Evolutionary conservation across 352 stramenopile species (phyloP).

Genomic region (Pythium aristosporum): DNA sequence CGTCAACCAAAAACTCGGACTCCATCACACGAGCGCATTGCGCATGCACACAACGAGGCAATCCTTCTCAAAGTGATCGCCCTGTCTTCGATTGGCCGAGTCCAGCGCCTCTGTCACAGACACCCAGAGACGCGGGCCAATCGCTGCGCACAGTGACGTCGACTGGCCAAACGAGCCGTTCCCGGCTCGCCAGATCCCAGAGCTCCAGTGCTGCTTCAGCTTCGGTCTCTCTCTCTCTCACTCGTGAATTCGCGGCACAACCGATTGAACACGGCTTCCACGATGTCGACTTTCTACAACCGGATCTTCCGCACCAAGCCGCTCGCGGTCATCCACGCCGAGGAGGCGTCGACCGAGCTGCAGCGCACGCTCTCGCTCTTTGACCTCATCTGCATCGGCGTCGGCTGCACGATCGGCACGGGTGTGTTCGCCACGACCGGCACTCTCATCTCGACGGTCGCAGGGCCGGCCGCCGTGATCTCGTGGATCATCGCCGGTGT

Average conservation of each 20-base stretch:
- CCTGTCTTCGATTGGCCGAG: background rate
- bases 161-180: constrained; percentile 1
- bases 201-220: background rate
- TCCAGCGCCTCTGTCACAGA: background rate
- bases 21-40: background rate
- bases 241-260: constrained; percentile 33
- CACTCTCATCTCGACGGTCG: constrained; percentile 68
- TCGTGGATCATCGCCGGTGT: constrained; percentile 82
- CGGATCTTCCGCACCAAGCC: constrained; percentile 74
- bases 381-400: constrained; percentile 90
- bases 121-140: no score
- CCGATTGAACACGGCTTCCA: constrained; percentile 14
- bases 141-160: background rate
- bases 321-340: constrained; percentile 69
- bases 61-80: background rate
- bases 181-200: background rate
- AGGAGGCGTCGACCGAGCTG: constrained; percentile 68
- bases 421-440: constrained; percentile 90
- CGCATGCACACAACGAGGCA: background rate
- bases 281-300: constrained; percentile 33
- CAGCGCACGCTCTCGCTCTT: constrained; percentile 75
- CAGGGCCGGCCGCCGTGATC: constrained; percentile 78
- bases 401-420: constrained; percentile 90
- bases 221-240: background rate
- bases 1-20: background rate